Base-by-base conservation (phyloP, 306 rosid species). In the Sesbania bispinosa region DNA sequence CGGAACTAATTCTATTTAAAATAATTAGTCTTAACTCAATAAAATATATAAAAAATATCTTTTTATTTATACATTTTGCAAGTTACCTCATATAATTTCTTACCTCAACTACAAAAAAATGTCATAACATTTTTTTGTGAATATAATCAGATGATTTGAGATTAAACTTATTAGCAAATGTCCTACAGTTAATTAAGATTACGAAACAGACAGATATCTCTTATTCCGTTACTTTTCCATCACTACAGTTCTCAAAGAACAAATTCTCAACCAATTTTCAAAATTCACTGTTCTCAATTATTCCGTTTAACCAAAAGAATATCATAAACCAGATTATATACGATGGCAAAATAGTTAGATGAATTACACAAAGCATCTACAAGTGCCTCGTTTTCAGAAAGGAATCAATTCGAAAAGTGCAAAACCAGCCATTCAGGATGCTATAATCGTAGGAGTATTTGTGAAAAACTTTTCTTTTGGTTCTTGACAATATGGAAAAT, bases 321-420 rank as follows among this genome's bases (percentile, higher is more conserved):
- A n/a, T 26, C 20, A 45, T 11, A 27, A 26, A 71, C 42, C 39
- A n/a, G 35, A 72, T 10, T 1, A 3, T 6, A 46, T 30, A 9
- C 43, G 59, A n/a, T 29, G 2, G 36, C 54, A 74, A n/a, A 19
- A 35, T 51, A 20, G 5, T 18, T 46, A 15, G 7, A 62, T 24
- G 9, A 13, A 43, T 24, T 27, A 62, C 63, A 46, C 5, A 7
- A 59, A 79, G 74, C 42, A 43, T 47, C 32, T 32, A 57, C 39
- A 33, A n/a, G 15, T 42, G 62, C 43, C 73, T 62, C 23, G 9
- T 35, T 43, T 23, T 13, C 55, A 15, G 15, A 16, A 42, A 48
- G 39, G 71, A 74, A 74, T 78, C 70, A 15, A 69, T 78, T 67
- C 39, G 0, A 48, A 21, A 69, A 66, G 20, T 39, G 43, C 67